Evolutionary conservation across 257 asterid genomes (phyloP), one percentile per base, ranked within the genome.

Genomic region (Solanum paucissectum): DNA sequence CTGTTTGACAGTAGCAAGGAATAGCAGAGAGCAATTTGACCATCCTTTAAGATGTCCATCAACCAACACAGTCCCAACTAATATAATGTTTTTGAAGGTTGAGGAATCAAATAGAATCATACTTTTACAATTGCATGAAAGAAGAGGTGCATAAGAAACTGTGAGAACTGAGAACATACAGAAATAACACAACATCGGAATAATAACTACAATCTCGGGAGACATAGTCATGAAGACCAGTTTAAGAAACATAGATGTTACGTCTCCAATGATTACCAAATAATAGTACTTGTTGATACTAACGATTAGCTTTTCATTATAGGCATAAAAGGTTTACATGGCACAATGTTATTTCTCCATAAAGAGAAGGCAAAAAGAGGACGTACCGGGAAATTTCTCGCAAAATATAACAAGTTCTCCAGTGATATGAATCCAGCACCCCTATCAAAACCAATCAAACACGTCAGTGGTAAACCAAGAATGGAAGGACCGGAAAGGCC

Each of bases 391-490:
- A 91, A 95, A 37, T 94, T 95, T 90, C 94, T 93, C 88, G 95
- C 97, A 25, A 95, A 96, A 91, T 95, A 95, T 75, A 96, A 91
- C 74, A 94, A 91, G 89, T 96, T 95, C 91, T 96, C 99, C 95
- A 95, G 89, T 83, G 96, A 95, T 90, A 96, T 93, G 91, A 95
- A 96, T 55, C 98, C 96, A 16, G 95, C 98, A 87, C 99, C 97
- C 92, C 99, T 95, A 92, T 87, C 76, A 58, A 86, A 60, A 25
- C 9, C 62, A 84, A 84, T 64, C 36, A 84, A 37, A 62, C 23
- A 64, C 64, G 74, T 84, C 20, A 62, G 64, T 44, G 84, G 84
- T 25, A 12, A 79, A 79, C 64, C 84, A 62, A 84, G 10, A 84
- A 27, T 32, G 79, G 55, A 37, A 87, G 27, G 75, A 89, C 72